phyloP scores from a whole-genome alignment of 1,284 basidiomycete species.

The Laetiporus sulphureus region DNA sequence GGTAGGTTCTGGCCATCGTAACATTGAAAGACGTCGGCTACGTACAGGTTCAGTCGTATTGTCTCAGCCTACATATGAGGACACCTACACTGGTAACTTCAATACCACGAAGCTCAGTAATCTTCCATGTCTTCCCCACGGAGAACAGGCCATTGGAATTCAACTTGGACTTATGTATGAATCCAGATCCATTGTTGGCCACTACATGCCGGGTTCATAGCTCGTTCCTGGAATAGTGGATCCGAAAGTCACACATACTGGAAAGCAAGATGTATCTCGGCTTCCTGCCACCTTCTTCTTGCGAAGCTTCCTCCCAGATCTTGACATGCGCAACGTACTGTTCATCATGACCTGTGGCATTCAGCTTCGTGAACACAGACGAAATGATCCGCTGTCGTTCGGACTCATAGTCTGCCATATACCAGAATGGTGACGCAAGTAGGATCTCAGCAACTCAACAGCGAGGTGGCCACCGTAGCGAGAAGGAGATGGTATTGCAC shows the following conservation, averaged over 20 bases:
- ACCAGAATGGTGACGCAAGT: too few relatives aligned
- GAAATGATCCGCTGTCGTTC: constrained; percentile 66
- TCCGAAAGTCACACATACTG: constrained; percentile 46
- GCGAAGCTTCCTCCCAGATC: constrained; percentile 77
- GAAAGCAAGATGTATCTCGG: constrained; percentile 84
- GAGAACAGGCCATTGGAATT: constrained; percentile 96
- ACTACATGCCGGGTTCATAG: constrained; percentile 36
- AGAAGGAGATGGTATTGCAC: too few relatives aligned
- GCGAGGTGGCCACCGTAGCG: too few relatives aligned
- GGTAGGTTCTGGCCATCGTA: constrained; percentile 80
- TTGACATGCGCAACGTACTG: constrained; percentile 82
- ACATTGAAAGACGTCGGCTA: constrained; percentile 58
- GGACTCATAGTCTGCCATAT: constrained; percentile 53
- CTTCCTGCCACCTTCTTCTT: constrained; percentile 64
- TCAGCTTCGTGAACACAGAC: constrained; percentile 76
- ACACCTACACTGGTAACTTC: constrained; percentile 56
- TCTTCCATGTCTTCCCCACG: constrained; percentile 94
- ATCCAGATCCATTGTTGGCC: constrained; percentile 56
- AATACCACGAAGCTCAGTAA: constrained; percentile 75
- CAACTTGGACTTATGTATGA: constrained; percentile 93
- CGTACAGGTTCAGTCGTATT: neutral
- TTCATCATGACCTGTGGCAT: constrained; percentile 64
- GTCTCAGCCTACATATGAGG: neutral
- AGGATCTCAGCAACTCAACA: too few relatives aligned
- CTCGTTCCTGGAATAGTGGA: constrained; percentile 5